Conservation (phyloP, 352 stramenopile species). For the Phytophthora fragariae region DNA sequence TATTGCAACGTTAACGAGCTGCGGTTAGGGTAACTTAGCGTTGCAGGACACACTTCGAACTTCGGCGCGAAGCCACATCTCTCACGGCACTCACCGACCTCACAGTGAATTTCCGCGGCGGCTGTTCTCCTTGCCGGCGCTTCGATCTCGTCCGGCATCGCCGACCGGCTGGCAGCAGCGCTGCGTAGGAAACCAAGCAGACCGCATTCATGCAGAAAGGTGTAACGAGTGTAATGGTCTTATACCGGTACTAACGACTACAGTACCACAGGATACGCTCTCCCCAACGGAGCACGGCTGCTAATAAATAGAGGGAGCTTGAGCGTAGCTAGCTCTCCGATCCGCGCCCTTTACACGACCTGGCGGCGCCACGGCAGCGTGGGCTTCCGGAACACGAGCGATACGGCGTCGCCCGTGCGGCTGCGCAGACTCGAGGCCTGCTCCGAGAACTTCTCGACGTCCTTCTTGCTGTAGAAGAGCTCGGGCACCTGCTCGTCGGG, state of each 20-base stretch:
- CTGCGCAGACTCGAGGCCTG: conserved; percentile 57
- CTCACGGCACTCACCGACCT: not conserved
- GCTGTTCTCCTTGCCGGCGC: conserved; percentile 10
- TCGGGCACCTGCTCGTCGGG: conserved; percentile 56
- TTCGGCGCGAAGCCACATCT: not conserved
- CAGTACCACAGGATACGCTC: conserved; percentile 25
- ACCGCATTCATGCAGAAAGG: conserved; percentile 1
- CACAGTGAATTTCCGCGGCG: not conserved
- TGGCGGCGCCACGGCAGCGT: conserved; percentile 41
- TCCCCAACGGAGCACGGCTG: conserved; percentile 26
- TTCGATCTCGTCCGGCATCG: not conserved
- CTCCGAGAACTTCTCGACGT: conserved; percentile 68
- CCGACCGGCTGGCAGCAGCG: not conserved
- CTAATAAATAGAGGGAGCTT: conserved; percentile 28
- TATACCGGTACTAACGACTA: conserved; percentile 2
- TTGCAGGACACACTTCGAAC: too few relatives aligned
- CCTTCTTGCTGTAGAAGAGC: conserved; percentile 73
- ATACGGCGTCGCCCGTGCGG: conserved; percentile 68
- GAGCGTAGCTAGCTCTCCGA: not conserved
- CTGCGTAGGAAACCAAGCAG: not conserved
- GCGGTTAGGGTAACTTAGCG: too few relatives aligned
- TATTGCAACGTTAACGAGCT: too few relatives aligned
- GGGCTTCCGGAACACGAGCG: conserved; percentile 44
- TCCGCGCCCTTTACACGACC: conserved; percentile 25
- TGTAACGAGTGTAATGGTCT: conserved; percentile 29